Conservation (phyloP, 2,329 filamentous ascomycete species). For the Ampelomyces quisqualis region DNA sequence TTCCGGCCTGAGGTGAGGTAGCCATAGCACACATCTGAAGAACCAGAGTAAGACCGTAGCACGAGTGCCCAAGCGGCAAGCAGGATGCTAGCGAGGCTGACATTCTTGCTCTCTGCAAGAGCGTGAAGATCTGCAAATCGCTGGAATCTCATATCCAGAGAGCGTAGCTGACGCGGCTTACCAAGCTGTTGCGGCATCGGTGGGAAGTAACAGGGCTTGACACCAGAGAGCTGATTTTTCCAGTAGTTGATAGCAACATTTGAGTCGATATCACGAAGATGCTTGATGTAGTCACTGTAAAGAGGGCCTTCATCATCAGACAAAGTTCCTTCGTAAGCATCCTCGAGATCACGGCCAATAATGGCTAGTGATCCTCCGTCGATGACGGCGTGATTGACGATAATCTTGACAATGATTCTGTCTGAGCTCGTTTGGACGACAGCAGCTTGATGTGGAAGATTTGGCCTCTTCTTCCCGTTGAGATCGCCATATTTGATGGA, state of each 20-base stretch:
- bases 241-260: slow-evolving; percentile 32
- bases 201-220: slow-evolving; percentile 40
- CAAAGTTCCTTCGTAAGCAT: slow-evolving; percentile 33
- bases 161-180: slow-evolving; percentile 29
- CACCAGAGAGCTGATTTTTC: slow-evolving; percentile 33
- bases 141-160: slow-evolving; percentile 32
- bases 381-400: slow-evolving; percentile 40
- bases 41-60: slow-evolving; percentile 31
- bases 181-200: slow-evolving; percentile 21
- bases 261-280: slow-evolving; percentile 25
- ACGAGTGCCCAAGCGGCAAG: slow-evolving; percentile 37
- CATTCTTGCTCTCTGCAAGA: slow-evolving; percentile 27
- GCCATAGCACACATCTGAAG: slow-evolving; percentile 40
- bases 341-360: slow-evolving; percentile 33
- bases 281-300: slow-evolving; percentile 42
- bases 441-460: slow-evolving; percentile 37
- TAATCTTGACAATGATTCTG: slow-evolving; percentile 35
- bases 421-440: slow-evolving; percentile 32
- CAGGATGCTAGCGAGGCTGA: slow-evolving; percentile 39
- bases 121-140: slow-evolving; percentile 32
- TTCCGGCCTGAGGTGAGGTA: slow-evolving; percentile 46
- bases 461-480: slow-evolving; percentile 34
- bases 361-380: slow-evolving; percentile 37
- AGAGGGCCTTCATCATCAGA: slow-evolving; percentile 28
- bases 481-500: slow-evolving; percentile 29